Evolutionary conservation across 257 asterid genomes (phyloP), one percentile per base, ranked within the genome.

Genomic region (Coffea canephora): DNA sequence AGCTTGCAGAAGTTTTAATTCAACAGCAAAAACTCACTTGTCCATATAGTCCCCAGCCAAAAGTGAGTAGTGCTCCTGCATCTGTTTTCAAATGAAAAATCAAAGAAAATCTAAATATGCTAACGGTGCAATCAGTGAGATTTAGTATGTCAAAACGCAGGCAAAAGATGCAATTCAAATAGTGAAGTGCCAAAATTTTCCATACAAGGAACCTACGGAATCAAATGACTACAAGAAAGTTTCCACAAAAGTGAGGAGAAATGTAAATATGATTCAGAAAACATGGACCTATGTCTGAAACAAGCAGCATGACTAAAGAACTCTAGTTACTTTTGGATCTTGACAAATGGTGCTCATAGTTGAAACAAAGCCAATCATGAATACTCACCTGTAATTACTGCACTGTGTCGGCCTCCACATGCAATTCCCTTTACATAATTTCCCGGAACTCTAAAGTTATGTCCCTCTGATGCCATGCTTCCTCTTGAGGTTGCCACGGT

Each of bases 1-100:
- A 81, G 25, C 31, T 71, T 43, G 43, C 15, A 14, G n/a, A 49
- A 50, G 55, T 7, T 9, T 57, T 75, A 15, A 81, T 43, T 48
- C 50, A 10, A 67, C 16, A 1, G 3, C 45, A 65, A 34, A 62
- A 70, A 59, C 81, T 87, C 81, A 96, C 99, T 94, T 96, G 99
- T 79, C 99, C 99, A 74, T 96, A 96, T 78, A 90, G 84, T 86
- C 99, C 99, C 99, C 99, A 96, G 76, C 99, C 99, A 78, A 96
- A 96, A 55, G 97, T 88, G 79, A 96, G 90, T 77, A 96, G 52
- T 43, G 97, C 96, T 67, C 99, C 99, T 73, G 97, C 92, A 90
- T 96, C 99, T 94, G 93, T 86, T 76, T 75, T 54, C 71, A 82
- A 71, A 45, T 16, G 39, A 79, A 81, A 69, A 65, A 71, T 50